Conservation (phyloP, 208 protist genomes). For the Leishmania turanica region DNA sequence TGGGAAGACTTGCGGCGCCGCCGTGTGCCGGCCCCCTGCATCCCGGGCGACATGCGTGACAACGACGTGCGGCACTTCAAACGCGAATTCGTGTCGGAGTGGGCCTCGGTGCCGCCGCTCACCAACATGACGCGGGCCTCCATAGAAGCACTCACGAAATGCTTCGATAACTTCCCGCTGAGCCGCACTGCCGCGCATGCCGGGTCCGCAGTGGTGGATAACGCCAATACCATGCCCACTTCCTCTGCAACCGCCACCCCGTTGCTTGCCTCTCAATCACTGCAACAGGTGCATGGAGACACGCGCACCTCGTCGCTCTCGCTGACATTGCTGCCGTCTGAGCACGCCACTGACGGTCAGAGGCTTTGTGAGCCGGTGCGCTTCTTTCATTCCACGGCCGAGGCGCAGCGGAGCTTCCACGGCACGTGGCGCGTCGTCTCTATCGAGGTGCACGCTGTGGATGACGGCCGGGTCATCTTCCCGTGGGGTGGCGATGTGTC, state of each 20-base stretch:
- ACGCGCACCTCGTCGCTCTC: slow-evolving; percentile 11
- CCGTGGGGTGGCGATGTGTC: slow-evolving; percentile 81
- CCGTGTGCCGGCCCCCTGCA: slow-evolving; percentile 47
- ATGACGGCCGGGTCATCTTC: slow-evolving; percentile 70
- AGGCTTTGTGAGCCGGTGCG: slow-evolving; percentile 26
- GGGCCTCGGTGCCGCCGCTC: slow-evolving; percentile 59
- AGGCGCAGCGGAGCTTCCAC: slow-evolving; percentile 30
- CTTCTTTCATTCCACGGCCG: slow-evolving; percentile 15
- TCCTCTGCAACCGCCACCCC: background rate
- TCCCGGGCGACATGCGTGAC: slow-evolving; percentile 33
- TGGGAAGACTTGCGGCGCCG: slow-evolving; percentile 64
- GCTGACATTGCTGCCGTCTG: slow-evolving; percentile 23
- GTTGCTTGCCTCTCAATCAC: slow-evolving; percentile 1
- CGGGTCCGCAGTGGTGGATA: background rate
- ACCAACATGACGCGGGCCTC: slow-evolving; percentile 49
- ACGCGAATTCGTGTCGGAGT: slow-evolving; percentile 77
- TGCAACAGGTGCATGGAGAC: background rate
- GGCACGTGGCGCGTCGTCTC: slow-evolving; percentile 69
- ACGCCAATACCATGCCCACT: background rate
- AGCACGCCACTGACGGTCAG: slow-evolving; percentile 5
- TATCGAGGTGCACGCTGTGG: slow-evolving; percentile 58
- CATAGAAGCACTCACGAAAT: slow-evolving; percentile 51
- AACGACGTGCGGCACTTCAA: slow-evolving; percentile 83
- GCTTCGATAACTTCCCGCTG: slow-evolving; percentile 75
- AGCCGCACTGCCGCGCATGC: slow-evolving; percentile 6